Percentiles rank a stretch among this genome's conserved stretches.
These are phyloP conservation scores for Penstemon newberryi DNA, from an alignment of 257 asterid genomes.

Conservation along the genomic window DNA sequence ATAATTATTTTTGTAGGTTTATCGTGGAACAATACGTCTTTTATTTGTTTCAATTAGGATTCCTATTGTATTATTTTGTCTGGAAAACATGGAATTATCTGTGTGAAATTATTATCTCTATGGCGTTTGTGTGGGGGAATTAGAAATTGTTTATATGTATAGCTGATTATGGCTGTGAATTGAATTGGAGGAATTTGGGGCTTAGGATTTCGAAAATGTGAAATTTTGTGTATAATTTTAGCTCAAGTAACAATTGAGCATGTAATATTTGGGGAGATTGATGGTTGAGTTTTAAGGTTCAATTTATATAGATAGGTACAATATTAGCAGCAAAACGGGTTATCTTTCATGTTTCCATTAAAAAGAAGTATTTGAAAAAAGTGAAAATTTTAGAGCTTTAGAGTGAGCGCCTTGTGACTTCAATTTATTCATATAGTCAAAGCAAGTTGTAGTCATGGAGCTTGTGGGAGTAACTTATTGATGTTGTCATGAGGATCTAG, in stretches of 20 bases:
- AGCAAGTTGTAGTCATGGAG: neutral
- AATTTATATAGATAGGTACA: neutral
- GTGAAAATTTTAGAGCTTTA: conserved; percentile 8
- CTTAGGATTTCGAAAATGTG: neutral
- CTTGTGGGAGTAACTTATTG: neutral
- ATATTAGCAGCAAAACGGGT: neutral
- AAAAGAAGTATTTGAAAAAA: neutral
- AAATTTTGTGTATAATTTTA: conserved; percentile 8
- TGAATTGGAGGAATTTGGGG: conserved; percentile 8
- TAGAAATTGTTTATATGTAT: conserved; percentile 7
- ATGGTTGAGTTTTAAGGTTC: conserved; percentile 16
- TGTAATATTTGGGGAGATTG: conserved; percentile 12
- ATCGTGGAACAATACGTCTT: neutral
- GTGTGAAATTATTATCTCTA: neutral
- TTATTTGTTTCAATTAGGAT: conserved; percentile 13
- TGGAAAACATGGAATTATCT: neutral
- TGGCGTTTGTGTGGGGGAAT: neutral
- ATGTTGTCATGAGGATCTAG: neutral
- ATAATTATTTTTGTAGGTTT: conserved; percentile 24
- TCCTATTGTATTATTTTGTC: conserved; percentile 11
- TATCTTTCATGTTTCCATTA: neutral
- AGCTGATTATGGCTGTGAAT: conserved; percentile 18
- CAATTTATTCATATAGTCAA: conserved; percentile 1
- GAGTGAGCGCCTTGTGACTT: conserved; percentile 7
- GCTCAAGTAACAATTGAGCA: conserved; percentile 13